Evolutionary conservation across 345 rosid genomes (phyloP), one percentile per base, ranked within the genome.

Genomic region (Lepidium africanum): DNA sequence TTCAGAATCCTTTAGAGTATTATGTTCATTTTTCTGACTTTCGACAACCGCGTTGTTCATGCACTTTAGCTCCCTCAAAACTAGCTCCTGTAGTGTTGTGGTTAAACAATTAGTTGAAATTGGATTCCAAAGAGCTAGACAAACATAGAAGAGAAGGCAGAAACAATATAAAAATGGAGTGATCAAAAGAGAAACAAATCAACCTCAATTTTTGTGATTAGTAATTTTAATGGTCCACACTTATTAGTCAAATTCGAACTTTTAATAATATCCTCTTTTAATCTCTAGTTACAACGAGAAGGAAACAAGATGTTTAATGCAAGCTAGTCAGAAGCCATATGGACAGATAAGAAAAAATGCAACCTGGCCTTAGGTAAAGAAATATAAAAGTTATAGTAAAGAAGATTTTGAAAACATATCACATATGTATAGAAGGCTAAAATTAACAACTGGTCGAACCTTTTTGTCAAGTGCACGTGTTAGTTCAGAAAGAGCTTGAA

Each of bases 31-130:
- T 48, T 82, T 85, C 75, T 85, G 87, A 70, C 77, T 82, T 78
- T 83, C 90, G 70, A 81, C 56, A 65, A 83, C 78, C 71, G 82
- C 90, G 45, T 82, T 82, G 70, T 89, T 83, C 90, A 89, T 81
- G 72, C 72, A 79, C 72, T 79, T 87, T 65, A 89, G 79, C 78
- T 86, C 90, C 65, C 83, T 85, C 72, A 86, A 77, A 76, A 86
- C 76, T 46, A 83, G 85, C 78, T 89, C 92, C 96, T 89, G 74
- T 65, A 78, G 74, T 42, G 60, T 70, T 40, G 51, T 70, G 78
- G 41, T 69, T 19, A 55, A 67, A 33, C 66, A 48, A 61, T 76
- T 62, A 73, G 64, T 67, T 55, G 56, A 55, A 75, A 58, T 48
- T 46, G 30, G 48, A 53, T 65, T 56, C 30, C 23, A 49, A 41